Base-by-base conservation (phyloP, 805 yeast species). In the Candida glaebosa region DNA sequence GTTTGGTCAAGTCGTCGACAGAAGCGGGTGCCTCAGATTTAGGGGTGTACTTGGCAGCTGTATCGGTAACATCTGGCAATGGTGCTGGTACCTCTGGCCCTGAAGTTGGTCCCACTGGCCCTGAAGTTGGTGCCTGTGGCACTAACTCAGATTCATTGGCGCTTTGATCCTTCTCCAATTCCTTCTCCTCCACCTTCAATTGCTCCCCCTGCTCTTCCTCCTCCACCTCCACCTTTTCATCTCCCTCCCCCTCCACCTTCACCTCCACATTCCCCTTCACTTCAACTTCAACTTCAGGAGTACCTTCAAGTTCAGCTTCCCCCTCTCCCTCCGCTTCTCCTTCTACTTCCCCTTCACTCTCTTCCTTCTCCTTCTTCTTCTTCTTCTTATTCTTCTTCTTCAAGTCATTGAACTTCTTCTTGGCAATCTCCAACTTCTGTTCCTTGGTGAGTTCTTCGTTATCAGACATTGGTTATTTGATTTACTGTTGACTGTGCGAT, bases 371-470 rank as follows among this genome's bases (percentile, higher is more conserved):
- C 61, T 68, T 69, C 59, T 71, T 69, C 55, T 70, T 75, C 57
- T 72, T 76, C 57, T 78, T 78, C 67, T 80, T 69, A 55, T 71
- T 68, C 48, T 69, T 71, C 61, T 69, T 71, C 61, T 78, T 84
- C 69, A 84, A 63, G 52, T 82, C 87, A 44, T 84, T 89, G 49
- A 71, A 78, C 71, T 81, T 76, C 65, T 81, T 83, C 53, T 84
- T 75, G 4, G 91, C 93, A 2, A 83, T 84, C 48, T 82, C 88
- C 38, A 86, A 67, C 57, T 81, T 78, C 54, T 80, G 85, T 37
- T 76, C 79, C 47, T 80, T 74, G 37, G 61, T 61, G 32, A 66
- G 65, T 47, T 60, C 67, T 20, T 43, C 40, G 26, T 44, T 25
- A 9, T 25, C 30, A 25, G 30, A 25, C 10, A 12, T 9, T 12